These are phyloP conservation scores for Firmiana major DNA, from an alignment of 345 rosid species.

Conservation along the genomic window DNA sequence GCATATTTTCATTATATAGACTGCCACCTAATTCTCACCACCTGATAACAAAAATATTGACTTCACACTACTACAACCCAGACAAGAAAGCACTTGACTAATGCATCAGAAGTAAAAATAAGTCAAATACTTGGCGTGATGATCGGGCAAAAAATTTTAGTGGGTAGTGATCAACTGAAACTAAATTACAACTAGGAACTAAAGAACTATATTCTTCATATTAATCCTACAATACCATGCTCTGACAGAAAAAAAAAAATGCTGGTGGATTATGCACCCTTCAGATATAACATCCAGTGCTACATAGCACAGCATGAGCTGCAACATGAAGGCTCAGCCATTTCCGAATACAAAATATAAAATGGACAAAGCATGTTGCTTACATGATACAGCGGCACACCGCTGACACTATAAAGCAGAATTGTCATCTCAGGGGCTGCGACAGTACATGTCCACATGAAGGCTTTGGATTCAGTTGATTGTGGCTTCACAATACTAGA, in stretches of 20 bases:
- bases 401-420: constrained; percentile 56
- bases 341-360: constrained; percentile 7
- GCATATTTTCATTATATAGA: neutral
- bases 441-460: constrained; percentile 91
- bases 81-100: constrained; percentile 1
- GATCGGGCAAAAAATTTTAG: neutral
- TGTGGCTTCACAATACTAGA: constrained; percentile 41
- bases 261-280: neutral
- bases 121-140: neutral
- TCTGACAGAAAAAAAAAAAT: neutral
- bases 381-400: constrained; percentile 81
- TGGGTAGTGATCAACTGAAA: neutral
- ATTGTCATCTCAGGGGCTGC: constrained; percentile 96
- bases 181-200: neutral
- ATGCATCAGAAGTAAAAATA: neutral
- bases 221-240: constrained; percentile 9
- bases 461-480: constrained; percentile 47
- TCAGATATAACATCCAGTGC: constrained; percentile 1
- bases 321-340: neutral
- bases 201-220: neutral
- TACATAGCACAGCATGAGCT: neutral
- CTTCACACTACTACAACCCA: neutral
- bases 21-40: neutral
- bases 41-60: neutral
- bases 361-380: constrained; percentile 34